Evolutionary conservation across 1,139 yeast genomes (phyloP), one percentile per base, ranked within the genome.

Genomic region (Candida tropicalis): DNA sequence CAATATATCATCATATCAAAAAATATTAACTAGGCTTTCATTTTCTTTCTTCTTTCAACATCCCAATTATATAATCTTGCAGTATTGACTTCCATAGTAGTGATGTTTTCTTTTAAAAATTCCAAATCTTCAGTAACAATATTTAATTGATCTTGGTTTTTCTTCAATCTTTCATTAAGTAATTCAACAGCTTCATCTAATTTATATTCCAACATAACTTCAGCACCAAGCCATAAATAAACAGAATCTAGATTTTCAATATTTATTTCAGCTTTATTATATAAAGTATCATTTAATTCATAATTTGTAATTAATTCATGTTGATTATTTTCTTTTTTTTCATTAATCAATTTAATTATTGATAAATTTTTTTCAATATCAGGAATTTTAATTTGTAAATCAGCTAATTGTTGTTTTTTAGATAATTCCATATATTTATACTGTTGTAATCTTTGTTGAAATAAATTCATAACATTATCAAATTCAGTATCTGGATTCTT

Each of bases 31-130:
- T 27, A 31, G 15, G 24, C 35, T 49, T 73, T 70, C 40, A 62
- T 45, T 48, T 69, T 73, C 56, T 78, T 81, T 59, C 96, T 80
- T 67, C 89, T 77, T 58, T 87, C 93, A 8, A 93, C 97, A 60
- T 90, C 97, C 97, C 97, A 91, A 60, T 93, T 93, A 62, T 91
- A 91, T 44, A 90, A 81, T 53, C 99, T 77, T 2, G 99, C 98
- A 13, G 96, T 89, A 59, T 93, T 93, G 41, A 93, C 99, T 64
- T 93, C 98, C 93, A 93, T 88, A 3, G 98, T 91, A 17, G 99
- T 93, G 52, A 93, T 91, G 58, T 91, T 90, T 53, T 91, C 96
- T 57, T 96, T 79, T 56, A 95, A 71, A 57, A 84, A 93, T 57
- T 88, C 96, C 53, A 93, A 73, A 62, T 93, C 99, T 56, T 89